Evolutionary conservation across 2,329 filamentous ascomycete species (phyloP).

Genomic region (Grosmannia clavigera): DNA sequence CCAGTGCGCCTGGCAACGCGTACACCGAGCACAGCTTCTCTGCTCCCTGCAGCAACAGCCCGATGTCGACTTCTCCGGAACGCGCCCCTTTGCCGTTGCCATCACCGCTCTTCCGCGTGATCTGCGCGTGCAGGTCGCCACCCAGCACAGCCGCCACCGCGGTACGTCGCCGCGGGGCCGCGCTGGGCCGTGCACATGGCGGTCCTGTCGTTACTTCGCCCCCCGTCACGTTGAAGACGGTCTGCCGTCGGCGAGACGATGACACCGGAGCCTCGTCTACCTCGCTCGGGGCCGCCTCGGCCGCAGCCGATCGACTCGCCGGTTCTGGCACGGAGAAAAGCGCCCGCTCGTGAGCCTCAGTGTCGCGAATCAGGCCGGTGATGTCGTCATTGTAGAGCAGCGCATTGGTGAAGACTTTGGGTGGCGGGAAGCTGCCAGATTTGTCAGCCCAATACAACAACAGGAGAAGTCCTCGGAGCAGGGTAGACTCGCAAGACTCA

Average conservation of each 20-base stretch:
- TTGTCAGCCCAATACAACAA: background rate
- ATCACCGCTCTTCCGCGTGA: constrained; percentile 44
- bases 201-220: constrained; percentile 48
- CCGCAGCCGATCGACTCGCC: constrained; percentile 25
- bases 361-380: constrained; percentile 86
- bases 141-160: constrained; percentile 85
- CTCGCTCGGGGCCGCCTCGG: constrained; percentile 26
- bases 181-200: constrained; percentile 28
- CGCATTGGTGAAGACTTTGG: constrained; percentile 94
- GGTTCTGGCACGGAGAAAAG: constrained; percentile 83
- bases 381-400: constrained; percentile 83
- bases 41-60: constrained; percentile 70
- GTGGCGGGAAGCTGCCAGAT: constrained; percentile 59
- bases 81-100: constrained; percentile 31
- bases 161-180: constrained; percentile 55
- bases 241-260: constrained; percentile 38
- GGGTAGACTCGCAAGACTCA: constrained; percentile 24
- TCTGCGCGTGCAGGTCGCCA: constrained; percentile 71
- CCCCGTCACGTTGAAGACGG: constrained; percentile 52
- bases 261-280: background rate
- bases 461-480: background rate
- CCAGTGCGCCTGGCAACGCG: constrained; percentile 63
- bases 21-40: constrained; percentile 88
- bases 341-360: constrained; percentile 85
- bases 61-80: constrained; percentile 61